These are phyloP conservation scores for Pseudoturritis turrita DNA, from an alignment of 345 rosid species.

Conservation along the genomic window DNA sequence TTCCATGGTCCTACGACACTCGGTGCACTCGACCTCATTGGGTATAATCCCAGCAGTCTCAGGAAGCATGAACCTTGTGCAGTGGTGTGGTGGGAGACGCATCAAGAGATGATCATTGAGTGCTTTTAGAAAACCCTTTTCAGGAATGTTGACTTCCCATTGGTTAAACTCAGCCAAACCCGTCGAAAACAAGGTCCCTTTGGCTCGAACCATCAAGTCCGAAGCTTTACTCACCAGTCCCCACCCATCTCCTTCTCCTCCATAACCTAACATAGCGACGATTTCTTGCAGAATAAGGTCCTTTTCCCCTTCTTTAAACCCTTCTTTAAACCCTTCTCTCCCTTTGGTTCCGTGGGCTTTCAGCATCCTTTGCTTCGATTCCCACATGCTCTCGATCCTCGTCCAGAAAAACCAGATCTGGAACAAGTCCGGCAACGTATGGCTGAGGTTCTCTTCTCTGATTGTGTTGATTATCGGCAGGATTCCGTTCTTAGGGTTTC, in stretches of 20 bases:
- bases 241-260: slow-evolving; percentile 62
- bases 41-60: slow-evolving; percentile 50
- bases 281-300: slow-evolving; percentile 54
- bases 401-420: slow-evolving; percentile 83
- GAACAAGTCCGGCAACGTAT: slow-evolving; percentile 34
- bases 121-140: slow-evolving; percentile 46
- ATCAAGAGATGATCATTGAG: slow-evolving; percentile 38
- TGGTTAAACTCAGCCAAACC: slow-evolving; percentile 32
- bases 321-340: slow-evolving; percentile 20
- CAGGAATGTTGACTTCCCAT: slow-evolving; percentile 33
- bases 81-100: slow-evolving; percentile 49
- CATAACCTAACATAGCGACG: slow-evolving; percentile 48
- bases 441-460: slow-evolving; percentile 39
- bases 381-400: slow-evolving; percentile 75
- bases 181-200: slow-evolving; percentile 35
- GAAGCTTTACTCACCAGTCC: slow-evolving; percentile 48
- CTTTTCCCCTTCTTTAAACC: slow-evolving; percentile 31
- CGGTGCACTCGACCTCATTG: slow-evolving; percentile 49
- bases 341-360: slow-evolving; percentile 18
- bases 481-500: slow-evolving; percentile 50
- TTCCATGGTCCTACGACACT: slow-evolving; percentile 56
- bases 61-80: slow-evolving; percentile 51
- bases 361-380: slow-evolving; percentile 52
- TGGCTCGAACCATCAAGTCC: slow-evolving; percentile 44
- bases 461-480: slow-evolving; percentile 36